Evolutionary conservation across 2,329 filamentous ascomycete genomes (phyloP), one percentile per base, ranked within the genome.

Genomic region (Ophiocordyceps camponoti-saundersi): DNA sequence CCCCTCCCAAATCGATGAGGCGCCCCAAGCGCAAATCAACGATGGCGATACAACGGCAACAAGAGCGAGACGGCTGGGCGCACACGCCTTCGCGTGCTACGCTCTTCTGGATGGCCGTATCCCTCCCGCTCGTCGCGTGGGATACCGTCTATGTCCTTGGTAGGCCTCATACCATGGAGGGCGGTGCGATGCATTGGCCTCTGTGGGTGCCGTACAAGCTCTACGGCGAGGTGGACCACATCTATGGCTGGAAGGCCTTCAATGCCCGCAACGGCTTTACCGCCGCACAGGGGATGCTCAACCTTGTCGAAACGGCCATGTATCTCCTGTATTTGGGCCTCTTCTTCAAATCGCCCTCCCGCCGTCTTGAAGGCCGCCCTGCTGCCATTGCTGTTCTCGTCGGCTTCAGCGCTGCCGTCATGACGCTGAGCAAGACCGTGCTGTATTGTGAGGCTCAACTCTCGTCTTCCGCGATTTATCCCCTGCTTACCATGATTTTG

Each of bases 131-230:
- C 50, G 85, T 94, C 44, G 58, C 77, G 45, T 94, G 88, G 88
- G 88, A 95, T 65, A 76, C 75, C 29, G 68, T 70, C 48, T 95
- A 94, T 66, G 78, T 94, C 39, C 69, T 94, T 44, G 67, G 85
- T 47, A 84, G 88, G 20, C 88, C 88, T 29, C 76, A 81, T 62
- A 84, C 79, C 48, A 92, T 95, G 84, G 77, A 80, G 0, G 85
- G 85, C 53, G 87, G 87, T 16, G 65, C 63, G 44, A 67, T 82
- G 46, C 85, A 93, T 66, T 69, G 65, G 66, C 83, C 84, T 1
- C 56, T 94, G 41, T 95, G 77, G 74, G 67, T 65, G 29, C 86
- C 85, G 0, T 95, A 95, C 65, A 77, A 74, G 57, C 75, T 93
- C 1, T 94, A 95, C 66, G 85, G 82, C 48, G 67, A 71, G 45